These are phyloP conservation scores for Penicillium fimorum DNA, from an alignment of 495 filamentous ascomycete genomes.

Conservation along the genomic window DNA sequence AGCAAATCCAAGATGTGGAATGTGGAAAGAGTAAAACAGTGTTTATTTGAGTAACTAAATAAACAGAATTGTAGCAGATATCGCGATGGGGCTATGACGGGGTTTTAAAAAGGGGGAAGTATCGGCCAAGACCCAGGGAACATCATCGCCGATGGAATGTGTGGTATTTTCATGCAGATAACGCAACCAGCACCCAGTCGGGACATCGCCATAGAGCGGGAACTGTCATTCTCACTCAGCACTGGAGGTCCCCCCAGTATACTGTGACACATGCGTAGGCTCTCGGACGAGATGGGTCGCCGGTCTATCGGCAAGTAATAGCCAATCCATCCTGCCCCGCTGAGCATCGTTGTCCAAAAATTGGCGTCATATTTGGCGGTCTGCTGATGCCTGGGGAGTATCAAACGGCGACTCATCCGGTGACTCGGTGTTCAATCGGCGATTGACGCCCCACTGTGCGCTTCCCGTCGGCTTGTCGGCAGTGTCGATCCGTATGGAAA, in stretches of 20 bases:
- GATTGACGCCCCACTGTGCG: constrained; percentile 19
- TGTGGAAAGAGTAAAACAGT: constrained; percentile 9
- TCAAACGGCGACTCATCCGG: constrained; percentile 6
- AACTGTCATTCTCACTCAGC: neutral
- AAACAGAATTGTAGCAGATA: constrained; percentile 1
- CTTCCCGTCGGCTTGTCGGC: constrained; percentile 28
- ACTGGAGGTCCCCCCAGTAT: neutral
- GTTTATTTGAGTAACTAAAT: constrained; percentile 31
- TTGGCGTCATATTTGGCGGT: constrained; percentile 2
- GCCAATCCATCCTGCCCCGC: neutral
- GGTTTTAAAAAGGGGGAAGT: constrained; percentile 6
- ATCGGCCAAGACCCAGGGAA: constrained; percentile 18
- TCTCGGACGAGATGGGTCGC: constrained; percentile 20
- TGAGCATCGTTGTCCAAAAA: neutral
- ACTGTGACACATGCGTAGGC: neutral
- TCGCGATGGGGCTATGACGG: neutral
- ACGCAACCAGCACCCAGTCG: constrained; percentile 30
- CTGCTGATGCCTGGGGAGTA: neutral
- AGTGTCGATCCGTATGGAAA: constrained; percentile 16
- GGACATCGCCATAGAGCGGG: constrained; percentile 17
- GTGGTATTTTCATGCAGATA: constrained; percentile 29
- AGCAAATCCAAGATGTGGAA: constrained; percentile 6
- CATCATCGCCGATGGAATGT: constrained; percentile 17
- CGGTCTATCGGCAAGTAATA: neutral
- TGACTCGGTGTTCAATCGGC: constrained; percentile 3